Conservation (phyloP, 768 basidiomycete species). For the Podaxis pistillaris region DNA sequence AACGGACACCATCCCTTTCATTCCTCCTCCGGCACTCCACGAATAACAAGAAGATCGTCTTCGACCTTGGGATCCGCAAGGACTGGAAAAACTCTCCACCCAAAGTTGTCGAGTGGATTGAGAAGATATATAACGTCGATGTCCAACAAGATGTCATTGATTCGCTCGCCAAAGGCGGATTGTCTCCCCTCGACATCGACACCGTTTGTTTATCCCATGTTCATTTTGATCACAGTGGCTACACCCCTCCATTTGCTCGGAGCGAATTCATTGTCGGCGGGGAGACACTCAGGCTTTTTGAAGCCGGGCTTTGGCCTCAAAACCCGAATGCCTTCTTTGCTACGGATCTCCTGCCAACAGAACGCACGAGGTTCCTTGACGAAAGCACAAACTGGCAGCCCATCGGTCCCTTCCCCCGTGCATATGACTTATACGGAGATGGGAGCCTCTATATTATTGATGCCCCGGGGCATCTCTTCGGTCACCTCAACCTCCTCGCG, state of each 20-base stretch:
- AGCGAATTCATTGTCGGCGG: conserved; percentile 49
- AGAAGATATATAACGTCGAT: conserved; percentile 21
- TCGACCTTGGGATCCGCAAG: conserved; percentile 56
- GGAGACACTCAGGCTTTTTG: conserved; percentile 32
- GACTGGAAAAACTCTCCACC: conserved; percentile 45
- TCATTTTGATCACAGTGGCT: conserved; percentile 56
- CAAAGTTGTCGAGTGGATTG: conserved; percentile 25
- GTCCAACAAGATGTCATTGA: conserved; percentile 42
- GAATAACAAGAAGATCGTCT: conserved; percentile 38
- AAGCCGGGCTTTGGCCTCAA: conserved; percentile 37
- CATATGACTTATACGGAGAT: conserved; percentile 54
- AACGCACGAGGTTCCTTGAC: conserved; percentile 35
- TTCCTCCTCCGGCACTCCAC: conserved; percentile 52
- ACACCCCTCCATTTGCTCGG: conserved; percentile 42
- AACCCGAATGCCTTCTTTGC: conserved; percentile 33
- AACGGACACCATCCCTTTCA: conserved; percentile 43
- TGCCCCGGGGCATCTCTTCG: conserved; percentile 53
- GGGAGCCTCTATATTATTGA: conserved; percentile 59
- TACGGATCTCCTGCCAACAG: conserved; percentile 34
- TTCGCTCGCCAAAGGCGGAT: conserved; percentile 49
- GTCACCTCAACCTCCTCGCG: conserved; percentile 53
- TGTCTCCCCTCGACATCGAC: conserved; percentile 40
- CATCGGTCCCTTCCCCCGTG: conserved; percentile 50
- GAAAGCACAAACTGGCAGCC: conserved; percentile 26
- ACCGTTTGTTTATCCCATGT: conserved; percentile 50